Conservation (phyloP, 2,329 filamentous ascomycete species). For the Thelonectria olida region DNA sequence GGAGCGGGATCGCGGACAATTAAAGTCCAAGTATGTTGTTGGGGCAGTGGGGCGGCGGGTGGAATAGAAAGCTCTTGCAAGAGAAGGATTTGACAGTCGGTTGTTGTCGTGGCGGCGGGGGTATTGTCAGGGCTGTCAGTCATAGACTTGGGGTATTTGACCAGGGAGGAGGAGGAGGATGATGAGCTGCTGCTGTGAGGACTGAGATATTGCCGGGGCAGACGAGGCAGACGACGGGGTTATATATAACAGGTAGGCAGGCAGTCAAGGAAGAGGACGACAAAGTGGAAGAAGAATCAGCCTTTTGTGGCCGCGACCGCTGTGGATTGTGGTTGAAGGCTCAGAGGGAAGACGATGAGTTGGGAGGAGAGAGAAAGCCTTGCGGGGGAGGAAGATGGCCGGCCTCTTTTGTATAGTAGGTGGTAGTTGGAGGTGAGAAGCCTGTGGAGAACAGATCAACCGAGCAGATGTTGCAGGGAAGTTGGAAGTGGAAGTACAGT, state of each 20-base stretch:
- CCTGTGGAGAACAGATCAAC: conserved; percentile 39
- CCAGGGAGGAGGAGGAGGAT: conserved; percentile 23
- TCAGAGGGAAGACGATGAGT: conserved; percentile 27
- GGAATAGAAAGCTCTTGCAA: conserved; percentile 24
- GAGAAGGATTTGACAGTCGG: conserved; percentile 25
- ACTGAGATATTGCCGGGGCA: conserved; percentile 19
- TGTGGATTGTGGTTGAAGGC: conserved; percentile 26
- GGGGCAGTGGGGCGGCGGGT: conserved; percentile 28
- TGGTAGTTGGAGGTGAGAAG: conserved; percentile 39
- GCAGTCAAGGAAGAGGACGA: not conserved
- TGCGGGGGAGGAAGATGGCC: conserved; percentile 37
- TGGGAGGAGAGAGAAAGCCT: conserved; percentile 37
- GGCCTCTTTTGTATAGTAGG: conserved; percentile 40
- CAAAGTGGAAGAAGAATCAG: conserved; percentile 31
- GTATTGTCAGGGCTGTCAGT: conserved; percentile 23
- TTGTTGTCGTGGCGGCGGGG: conserved; percentile 29
- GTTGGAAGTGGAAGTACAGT: too few relatives aligned
- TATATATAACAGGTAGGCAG: conserved; percentile 4
- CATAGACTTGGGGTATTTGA: conserved; percentile 38
- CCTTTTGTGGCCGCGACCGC: conserved; percentile 42
- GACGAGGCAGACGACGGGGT: conserved; percentile 34
- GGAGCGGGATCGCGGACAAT: conserved; percentile 33
- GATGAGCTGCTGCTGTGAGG: too few relatives aligned
- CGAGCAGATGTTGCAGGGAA: conserved; percentile 33
- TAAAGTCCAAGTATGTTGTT: conserved; percentile 31